Evolutionary conservation across 169 alveolate species (phyloP), one percentile per base, ranked within the genome.

Genomic region (Eimeria nieschulzi): DNA sequence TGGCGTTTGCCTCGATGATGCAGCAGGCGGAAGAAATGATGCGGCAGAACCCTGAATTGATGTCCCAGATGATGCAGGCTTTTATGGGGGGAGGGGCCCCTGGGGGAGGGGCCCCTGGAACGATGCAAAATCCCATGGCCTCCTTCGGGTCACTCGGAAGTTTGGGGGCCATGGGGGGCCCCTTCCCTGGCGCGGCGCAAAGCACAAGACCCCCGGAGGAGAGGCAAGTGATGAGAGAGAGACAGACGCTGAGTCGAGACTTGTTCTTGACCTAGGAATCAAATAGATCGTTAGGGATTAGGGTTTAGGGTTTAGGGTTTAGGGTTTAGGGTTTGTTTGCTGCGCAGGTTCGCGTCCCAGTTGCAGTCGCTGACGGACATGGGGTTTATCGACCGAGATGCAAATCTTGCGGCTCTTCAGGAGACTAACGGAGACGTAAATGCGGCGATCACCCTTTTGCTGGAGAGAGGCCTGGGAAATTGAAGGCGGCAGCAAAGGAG

Each of bases 301-400:
- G 13, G 26, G 66, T 46, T 53, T 46, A 19, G 70, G 51, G 56
- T 79, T 55, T 55, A 46, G 39, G n/a, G 33, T 64, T 46, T 12
- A 12, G 3, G 68, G 39, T 33, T 83, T 33, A 46, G 80, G 17
- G 75, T 70, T 75, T 59, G 39, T 51, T 13, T 21, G 9, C 63
- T 33, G 46, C 46, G 3, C 93, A 95, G 96, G 93, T 98, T 95
- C 91, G 97, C 97, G 63, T 83, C 96, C 17, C 99, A 98, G 95
- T 96, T 97, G 92, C 93, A 91, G 88, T 91, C 97, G 63, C 95
- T 98, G 25, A 96, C 96, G 93, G 99, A 98, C 87, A 98, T 98
- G 99, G 99, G 99, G 13, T 98, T 98, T 94, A 94, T 94, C 64
- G 98, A 98, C 93, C 95, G 96, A 61, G 99, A 96, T 53, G 98